These are phyloP conservation scores for Populus simonii DNA, from an alignment of 345 rosid species.

Conservation along the genomic window DNA sequence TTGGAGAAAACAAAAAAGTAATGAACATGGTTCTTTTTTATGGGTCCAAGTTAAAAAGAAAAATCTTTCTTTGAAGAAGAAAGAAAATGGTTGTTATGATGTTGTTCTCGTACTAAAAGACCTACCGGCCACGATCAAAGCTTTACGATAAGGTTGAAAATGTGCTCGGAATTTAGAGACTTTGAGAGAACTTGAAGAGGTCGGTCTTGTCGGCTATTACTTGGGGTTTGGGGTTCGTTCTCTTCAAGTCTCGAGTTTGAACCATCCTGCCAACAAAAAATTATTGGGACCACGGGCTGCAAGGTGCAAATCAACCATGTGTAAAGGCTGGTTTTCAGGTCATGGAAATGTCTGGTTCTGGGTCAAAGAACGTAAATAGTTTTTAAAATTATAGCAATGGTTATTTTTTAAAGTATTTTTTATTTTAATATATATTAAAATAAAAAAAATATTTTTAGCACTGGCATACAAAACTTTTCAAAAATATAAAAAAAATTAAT, in stretches of 20 bases:
- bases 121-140: background rate
- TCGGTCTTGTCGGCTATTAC: too few relatives aligned
- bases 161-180: background rate
- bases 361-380: too few relatives aligned
- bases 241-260: too few relatives aligned
- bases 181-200: background rate
- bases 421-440: too few relatives aligned
- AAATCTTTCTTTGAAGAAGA: background rate
- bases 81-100: background rate
- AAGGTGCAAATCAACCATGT: background rate
- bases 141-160: background rate
- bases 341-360: background rate
- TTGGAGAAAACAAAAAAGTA: background rate
- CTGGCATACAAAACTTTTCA: too few relatives aligned
- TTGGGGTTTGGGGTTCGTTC: too few relatives aligned
- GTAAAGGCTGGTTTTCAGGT: background rate
- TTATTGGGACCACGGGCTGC: background rate
- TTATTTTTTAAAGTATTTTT: too few relatives aligned
- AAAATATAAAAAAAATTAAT: too few relatives aligned
- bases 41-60: background rate
- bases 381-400: fast-evolving
- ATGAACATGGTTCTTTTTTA: background rate
- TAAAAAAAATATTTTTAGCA: too few relatives aligned
- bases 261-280: too few relatives aligned
- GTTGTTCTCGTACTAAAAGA: background rate